These are phyloP conservation scores for Daldinia sp. DNA, from an alignment of 2,329 filamentous ascomycete species.

Conservation along the genomic window DNA sequence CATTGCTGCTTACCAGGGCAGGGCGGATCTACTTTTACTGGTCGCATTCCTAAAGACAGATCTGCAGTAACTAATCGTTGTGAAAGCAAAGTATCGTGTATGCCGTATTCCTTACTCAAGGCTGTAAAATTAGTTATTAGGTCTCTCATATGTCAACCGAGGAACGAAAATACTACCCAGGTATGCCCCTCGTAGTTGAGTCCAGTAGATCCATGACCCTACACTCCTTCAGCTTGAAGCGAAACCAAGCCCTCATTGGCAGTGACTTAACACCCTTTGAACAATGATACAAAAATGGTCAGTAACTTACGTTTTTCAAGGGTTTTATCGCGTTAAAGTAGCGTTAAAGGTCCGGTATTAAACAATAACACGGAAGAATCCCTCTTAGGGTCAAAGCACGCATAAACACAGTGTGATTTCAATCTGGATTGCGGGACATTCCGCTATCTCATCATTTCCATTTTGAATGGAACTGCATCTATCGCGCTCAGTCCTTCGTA, in stretches of 20 bases:
- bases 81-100: constrained; percentile 27
- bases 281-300: neutral
- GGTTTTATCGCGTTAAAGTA: neutral
- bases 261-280: neutral
- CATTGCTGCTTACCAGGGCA: constrained; percentile 10
- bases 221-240: neutral
- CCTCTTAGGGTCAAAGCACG: neutral
- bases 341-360: neutral
- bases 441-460: constrained; percentile 28
- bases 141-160: constrained; percentile 13
- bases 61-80: constrained; percentile 31
- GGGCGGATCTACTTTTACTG: constrained; percentile 25
- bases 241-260: neutral
- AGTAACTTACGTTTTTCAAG: neutral
- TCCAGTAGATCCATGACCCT: constrained; percentile 18
- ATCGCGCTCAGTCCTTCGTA: constrained; percentile 25
- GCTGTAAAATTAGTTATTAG: no score
- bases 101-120: constrained; percentile 24
- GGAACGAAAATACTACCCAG: constrained; percentile 4
- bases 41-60: constrained; percentile 24
- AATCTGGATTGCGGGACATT: constrained; percentile 20
- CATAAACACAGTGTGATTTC: constrained; percentile 29
- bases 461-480: constrained; percentile 27
- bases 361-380: neutral
- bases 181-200: constrained; percentile 23